These are phyloP conservation scores for Handroanthus guayacan DNA, from an alignment of 257 asterid genomes.

Conservation along the genomic window DNA sequence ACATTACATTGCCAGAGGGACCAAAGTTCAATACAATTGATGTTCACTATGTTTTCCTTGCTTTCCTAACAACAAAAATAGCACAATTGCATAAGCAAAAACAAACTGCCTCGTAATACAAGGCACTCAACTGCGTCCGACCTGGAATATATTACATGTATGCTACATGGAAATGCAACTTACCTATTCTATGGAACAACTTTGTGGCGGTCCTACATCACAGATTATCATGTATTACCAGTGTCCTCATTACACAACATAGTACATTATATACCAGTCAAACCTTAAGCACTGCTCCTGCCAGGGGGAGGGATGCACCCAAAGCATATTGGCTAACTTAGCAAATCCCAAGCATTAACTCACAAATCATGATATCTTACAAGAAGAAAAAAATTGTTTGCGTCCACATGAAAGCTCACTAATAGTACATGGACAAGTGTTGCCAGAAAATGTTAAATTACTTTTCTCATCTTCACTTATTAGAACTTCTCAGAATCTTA, in stretches of 20 bases:
- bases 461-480: background rate
- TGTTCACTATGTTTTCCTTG: background rate
- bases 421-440: background rate
- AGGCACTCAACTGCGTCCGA: background rate
- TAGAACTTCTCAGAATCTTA: conserved; percentile 25
- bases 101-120: conserved; percentile 1
- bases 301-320: background rate
- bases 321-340: background rate
- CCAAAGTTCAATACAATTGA: background rate
- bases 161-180: background rate
- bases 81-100: background rate
- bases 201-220: no score
- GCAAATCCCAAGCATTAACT: background rate
- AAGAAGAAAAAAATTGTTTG: background rate
- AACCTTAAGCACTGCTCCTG: background rate
- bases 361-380: background rate
- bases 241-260: no score
- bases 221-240: no score
- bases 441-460: background rate
- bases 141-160: background rate
- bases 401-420: background rate
- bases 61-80: conserved; percentile 11
- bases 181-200: no score
- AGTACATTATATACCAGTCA: background rate
- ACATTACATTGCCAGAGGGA: background rate